A percentile compares a stretch with the other conserved stretches of the same genome.
Evolutionary conservation across 257 asterid genomes (phyloP).

Genomic region (Solanum dulcamara): DNA sequence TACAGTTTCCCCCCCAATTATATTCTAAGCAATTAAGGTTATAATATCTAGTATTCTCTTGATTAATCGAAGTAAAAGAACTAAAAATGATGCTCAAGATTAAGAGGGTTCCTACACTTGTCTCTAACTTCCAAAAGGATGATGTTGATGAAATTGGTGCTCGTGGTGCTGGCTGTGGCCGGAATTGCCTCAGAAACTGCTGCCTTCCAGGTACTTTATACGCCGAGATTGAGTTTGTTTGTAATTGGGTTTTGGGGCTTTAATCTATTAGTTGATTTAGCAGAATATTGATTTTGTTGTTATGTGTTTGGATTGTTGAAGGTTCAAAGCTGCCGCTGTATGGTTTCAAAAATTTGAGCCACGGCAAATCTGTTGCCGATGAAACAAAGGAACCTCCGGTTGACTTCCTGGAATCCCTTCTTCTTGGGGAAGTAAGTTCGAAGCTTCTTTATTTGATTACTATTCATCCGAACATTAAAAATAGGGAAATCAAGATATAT

Average conservation of each 20-base stretch:
- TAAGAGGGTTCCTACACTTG: conserved; percentile 17
- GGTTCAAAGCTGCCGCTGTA: conserved; percentile 12
- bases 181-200: conserved; percentile 12
- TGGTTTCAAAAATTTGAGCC: neutral
- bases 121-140: conserved; percentile 13
- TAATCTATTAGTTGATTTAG: neutral
- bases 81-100: conserved; percentile 3
- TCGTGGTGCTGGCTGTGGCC: conserved; percentile 8
- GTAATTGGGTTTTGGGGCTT: too few species aligned
- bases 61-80: neutral
- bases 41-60: neutral
- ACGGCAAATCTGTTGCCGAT: neutral
- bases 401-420: conserved; percentile 8
- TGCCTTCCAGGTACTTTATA: conserved; percentile 9
- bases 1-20: neutral
- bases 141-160: conserved; percentile 1
- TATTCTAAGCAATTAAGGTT: neutral
- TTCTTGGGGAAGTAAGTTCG: conserved; percentile 9
- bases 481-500: too few species aligned
- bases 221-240: too few species aligned
- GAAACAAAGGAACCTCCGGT: conserved; percentile 2
- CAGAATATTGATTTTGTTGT: neutral
- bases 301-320: neutral
- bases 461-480: too few species aligned
- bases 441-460: neutral